phyloP scores from a whole-genome alignment of 306 rosid species.

The Hippophae gyantsensis region DNA sequence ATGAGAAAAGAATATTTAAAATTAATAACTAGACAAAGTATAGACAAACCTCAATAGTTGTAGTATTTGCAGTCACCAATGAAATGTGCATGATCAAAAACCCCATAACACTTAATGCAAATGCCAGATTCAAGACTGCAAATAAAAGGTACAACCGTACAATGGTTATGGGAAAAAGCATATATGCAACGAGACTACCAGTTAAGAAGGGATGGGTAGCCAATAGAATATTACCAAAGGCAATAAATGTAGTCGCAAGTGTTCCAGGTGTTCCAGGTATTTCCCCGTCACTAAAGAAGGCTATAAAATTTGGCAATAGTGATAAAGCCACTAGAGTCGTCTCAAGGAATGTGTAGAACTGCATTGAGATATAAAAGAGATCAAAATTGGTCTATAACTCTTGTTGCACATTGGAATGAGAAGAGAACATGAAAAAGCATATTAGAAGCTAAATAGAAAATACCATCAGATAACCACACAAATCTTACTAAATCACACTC shows the following conservation, averaged over 20 bases:
- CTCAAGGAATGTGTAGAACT: conserved; percentile 98
- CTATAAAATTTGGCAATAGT: conserved; percentile 71
- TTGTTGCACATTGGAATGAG: neutral
- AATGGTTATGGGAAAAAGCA: conserved; percentile 14
- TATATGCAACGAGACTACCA: conserved; percentile 11
- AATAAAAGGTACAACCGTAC: conserved; percentile 2
- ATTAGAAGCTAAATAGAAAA: conserved; percentile 6
- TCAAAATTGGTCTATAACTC: conserved; percentile 5
- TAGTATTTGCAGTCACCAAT: conserved; percentile 79
- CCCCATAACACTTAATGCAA: conserved; percentile 87
- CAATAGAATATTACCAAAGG: conserved; percentile 58
- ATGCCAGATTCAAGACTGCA: conserved; percentile 89
- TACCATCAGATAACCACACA: neutral
- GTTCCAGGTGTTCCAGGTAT: conserved; percentile 93
- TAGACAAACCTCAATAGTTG: conserved; percentile 75
- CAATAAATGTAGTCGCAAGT: conserved; percentile 96
- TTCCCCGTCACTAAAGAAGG: conserved; percentile 91
- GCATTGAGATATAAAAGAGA: conserved; percentile 29
- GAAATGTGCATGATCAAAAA: conserved; percentile 93
- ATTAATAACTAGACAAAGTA: neutral
- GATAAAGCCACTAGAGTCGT: conserved; percentile 79
- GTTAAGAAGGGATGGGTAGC: neutral
- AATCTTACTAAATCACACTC: too few relatives aligned
- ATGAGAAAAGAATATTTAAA: too few relatives aligned
- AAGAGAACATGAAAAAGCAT: neutral